Percentiles rank a stretch among this genome's conserved stretches.
These are phyloP conservation scores for Plantago major DNA, from an alignment of 257 asterid genomes.

Conservation along the genomic window DNA sequence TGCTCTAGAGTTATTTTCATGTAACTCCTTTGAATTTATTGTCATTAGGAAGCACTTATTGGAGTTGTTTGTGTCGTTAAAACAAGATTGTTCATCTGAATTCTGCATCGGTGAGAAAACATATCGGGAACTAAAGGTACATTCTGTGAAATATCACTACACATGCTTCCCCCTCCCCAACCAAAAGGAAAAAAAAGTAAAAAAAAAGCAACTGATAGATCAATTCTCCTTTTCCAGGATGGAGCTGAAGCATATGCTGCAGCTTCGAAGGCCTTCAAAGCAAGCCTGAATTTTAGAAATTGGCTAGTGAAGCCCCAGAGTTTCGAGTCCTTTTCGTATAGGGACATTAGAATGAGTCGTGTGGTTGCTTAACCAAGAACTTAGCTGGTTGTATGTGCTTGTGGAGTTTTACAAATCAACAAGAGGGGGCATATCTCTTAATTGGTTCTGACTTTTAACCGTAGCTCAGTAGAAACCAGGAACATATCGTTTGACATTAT, in stretches of 20 bases:
- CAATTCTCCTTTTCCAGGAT: conserved; percentile 43
- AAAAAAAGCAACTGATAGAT: background rate
- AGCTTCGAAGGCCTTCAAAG: conserved; percentile 62
- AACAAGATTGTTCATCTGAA: conserved; percentile 26
- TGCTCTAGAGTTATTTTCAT: conserved; percentile 2
- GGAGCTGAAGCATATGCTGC: conserved; percentile 47
- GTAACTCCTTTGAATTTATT: conserved; percentile 3
- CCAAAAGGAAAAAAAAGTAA: too few relatives aligned
- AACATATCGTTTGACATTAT: too few relatives aligned
- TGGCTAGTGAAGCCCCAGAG: conserved; percentile 68
- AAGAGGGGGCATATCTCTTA: too few relatives aligned
- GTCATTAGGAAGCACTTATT: conserved; percentile 60
- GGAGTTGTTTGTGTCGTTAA: conserved; percentile 44
- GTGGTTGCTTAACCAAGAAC: background rate
- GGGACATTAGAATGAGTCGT: conserved; percentile 24
- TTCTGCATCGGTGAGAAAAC: conserved; percentile 30
- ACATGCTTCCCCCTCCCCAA: too few relatives aligned
- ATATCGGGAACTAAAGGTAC: conserved; percentile 75
- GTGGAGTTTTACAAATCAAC: too few relatives aligned
- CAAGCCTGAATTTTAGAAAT: conserved; percentile 56
- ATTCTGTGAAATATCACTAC: background rate
- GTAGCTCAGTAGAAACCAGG: too few relatives aligned
- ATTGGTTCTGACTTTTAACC: too few relatives aligned
- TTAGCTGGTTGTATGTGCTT: too few relatives aligned
- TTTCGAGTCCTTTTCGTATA: conserved; percentile 46